Percentiles rank a stretch among this genome's conserved stretches.
These are phyloP conservation scores for Aegle marmelos DNA, from an alignment of 345 rosid species.

Conservation along the genomic window DNA sequence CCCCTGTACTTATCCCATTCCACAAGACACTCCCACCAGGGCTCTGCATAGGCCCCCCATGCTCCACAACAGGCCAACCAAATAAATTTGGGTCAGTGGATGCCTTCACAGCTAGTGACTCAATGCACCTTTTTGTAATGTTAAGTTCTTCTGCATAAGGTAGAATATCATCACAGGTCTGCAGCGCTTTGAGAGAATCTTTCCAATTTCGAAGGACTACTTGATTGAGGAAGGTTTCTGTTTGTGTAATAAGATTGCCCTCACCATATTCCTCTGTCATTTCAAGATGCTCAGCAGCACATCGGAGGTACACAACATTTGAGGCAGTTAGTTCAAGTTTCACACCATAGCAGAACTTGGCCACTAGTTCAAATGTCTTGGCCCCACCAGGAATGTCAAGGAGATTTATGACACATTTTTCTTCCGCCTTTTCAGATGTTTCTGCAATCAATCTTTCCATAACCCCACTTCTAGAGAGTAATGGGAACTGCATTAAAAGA, in stretches of 20 bases:
- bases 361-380: slow-evolving; percentile 91
- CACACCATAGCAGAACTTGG: slow-evolving; percentile 98
- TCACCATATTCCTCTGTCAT: slow-evolving; percentile 97
- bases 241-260: slow-evolving; percentile 70
- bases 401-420: slow-evolving; percentile 55
- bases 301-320: slow-evolving; percentile 74
- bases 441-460: slow-evolving; percentile 87
- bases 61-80: slow-evolving; percentile 94
- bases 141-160: slow-evolving; percentile 66
- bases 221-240: slow-evolving; percentile 87
- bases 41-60: slow-evolving; percentile 92
- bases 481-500: slow-evolving; percentile 68
- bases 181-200: slow-evolving; percentile 80
- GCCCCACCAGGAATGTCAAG: slow-evolving; percentile 80
- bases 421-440: slow-evolving; percentile 68
- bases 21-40: slow-evolving; percentile 95
- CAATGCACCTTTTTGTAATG: slow-evolving; percentile 74
- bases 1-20: slow-evolving; percentile 98
- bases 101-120: slow-evolving; percentile 71
- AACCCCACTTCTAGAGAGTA: slow-evolving; percentile 91
- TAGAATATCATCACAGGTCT: slow-evolving; percentile 72
- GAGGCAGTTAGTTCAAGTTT: slow-evolving; percentile 91
- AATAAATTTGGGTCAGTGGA: slow-evolving; percentile 83
- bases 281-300: slow-evolving; percentile 85
- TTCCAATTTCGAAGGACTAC: slow-evolving; percentile 86